Conservation (phyloP, 306 rosid genomes). For the Canavalia gladiata region DNA sequence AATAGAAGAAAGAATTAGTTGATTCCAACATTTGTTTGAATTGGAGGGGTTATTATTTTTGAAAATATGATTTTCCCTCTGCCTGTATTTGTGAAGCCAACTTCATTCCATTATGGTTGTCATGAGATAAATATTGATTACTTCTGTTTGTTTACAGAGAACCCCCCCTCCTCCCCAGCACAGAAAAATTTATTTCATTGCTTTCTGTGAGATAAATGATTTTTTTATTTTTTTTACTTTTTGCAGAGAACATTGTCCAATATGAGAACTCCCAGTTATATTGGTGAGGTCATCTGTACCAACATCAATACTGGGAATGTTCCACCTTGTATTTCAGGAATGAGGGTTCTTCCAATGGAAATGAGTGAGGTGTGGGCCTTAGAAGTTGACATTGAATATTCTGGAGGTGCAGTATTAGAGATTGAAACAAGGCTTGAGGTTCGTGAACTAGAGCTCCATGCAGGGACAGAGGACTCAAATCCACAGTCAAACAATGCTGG, state of each 20-base stretch:
- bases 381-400: constrained; percentile 88
- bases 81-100: not conserved
- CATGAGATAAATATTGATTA: constrained; percentile 41
- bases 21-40: constrained; percentile 27
- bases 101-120: constrained; percentile 18
- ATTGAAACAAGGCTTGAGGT: constrained; percentile 90
- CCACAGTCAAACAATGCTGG: constrained; percentile 60
- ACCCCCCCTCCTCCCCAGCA: not conserved
- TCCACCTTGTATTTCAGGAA: constrained; percentile 80
- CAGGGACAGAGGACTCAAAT: constrained; percentile 56
- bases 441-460: constrained; percentile 69
- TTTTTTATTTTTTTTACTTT: constrained; percentile 4
- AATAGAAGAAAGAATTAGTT: constrained; percentile 22
- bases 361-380: constrained; percentile 85
- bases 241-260: constrained; percentile 71
- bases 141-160: constrained; percentile 54
- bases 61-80: not conserved
- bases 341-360: constrained; percentile 88
- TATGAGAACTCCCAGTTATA: constrained; percentile 83
- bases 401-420: constrained; percentile 77
- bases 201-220: constrained; percentile 31
- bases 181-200: constrained; percentile 12
- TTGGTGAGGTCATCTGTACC: constrained; percentile 86
- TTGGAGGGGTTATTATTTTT: constrained; percentile 2
- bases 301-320: constrained; percentile 72